Evolutionary conservation across 371 early-diverging fungal species (phyloP).

Genomic region (Mucor circinelloides): DNA sequence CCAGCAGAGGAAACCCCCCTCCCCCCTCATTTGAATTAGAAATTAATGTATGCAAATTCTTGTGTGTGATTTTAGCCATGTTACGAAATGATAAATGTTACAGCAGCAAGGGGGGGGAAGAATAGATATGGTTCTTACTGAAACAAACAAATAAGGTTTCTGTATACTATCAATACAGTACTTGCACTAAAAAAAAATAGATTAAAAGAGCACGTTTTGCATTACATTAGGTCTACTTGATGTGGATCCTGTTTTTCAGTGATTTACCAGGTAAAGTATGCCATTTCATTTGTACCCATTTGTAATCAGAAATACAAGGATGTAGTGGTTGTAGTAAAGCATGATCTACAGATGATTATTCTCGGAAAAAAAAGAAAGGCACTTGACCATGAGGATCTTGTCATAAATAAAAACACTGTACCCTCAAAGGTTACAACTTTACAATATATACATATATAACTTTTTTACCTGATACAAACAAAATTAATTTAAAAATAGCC

Average conservation of each 20-base stretch:
- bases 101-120: neutral
- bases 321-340: neutral
- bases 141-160: neutral
- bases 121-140: neutral
- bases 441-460: neutral
- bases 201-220: neutral
- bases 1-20: neutral
- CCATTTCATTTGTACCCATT: neutral
- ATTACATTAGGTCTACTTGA: neutral
- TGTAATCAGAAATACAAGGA: neutral
- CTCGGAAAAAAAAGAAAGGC: neutral
- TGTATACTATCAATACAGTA: neutral
- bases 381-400: neutral
- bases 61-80: neutral
- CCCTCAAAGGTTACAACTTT: conserved; percentile 3
- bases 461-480: neutral
- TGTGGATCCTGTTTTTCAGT: neutral
- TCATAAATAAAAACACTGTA: neutral
- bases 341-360: neutral
- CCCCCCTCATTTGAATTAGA: neutral
- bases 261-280: neutral
- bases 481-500: neutral
- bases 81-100: neutral
- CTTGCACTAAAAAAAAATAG: neutral
- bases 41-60: neutral